Evolutionary conservation across 140 eudicot genomes (phyloP).

Genomic region (Senecio squalidus): DNA sequence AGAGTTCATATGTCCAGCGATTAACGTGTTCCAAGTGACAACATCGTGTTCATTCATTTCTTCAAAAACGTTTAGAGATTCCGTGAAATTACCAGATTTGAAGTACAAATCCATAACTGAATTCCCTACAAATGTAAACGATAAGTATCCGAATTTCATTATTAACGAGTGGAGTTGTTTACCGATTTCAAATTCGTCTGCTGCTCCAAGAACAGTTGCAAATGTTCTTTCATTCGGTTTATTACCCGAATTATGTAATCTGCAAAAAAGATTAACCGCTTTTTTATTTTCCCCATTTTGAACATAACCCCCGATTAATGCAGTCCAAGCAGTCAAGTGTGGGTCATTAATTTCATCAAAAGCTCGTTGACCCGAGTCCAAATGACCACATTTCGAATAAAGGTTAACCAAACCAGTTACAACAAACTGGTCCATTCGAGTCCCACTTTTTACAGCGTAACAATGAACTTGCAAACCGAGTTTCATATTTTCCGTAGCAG

Average conservation of each 20-base stretch:
- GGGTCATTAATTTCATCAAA: slow-evolving; percentile 42
- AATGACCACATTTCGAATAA: slow-evolving; percentile 52
- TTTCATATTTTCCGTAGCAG: slow-evolving; percentile 28
- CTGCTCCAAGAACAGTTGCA: slow-evolving; percentile 56
- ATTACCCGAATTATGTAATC: slow-evolving; percentile 32
- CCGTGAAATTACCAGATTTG: slow-evolving; percentile 32
- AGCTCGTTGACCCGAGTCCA: slow-evolving; percentile 39
- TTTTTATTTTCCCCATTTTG: slow-evolving; percentile 38
- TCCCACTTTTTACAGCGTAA: slow-evolving; percentile 41
- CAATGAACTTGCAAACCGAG: slow-evolving; percentile 62
- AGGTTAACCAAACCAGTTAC: slow-evolving; percentile 60
- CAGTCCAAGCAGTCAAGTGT: slow-evolving; percentile 69
- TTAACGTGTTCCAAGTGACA: slow-evolving; percentile 61
- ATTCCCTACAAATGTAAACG: slow-evolving; percentile 50
- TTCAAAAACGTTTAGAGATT: slow-evolving; percentile 33
- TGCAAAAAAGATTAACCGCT: slow-evolving; percentile 40
- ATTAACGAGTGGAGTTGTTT: slow-evolving; percentile 55
- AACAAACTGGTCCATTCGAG: slow-evolving; percentile 54
- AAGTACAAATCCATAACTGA: slow-evolving; percentile 60
- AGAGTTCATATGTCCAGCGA: slow-evolving; percentile 44
- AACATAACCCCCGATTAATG: slow-evolving; percentile 62
- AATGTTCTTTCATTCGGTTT: slow-evolving; percentile 63
- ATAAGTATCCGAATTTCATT: slow-evolving; percentile 43
- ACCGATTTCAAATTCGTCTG: slow-evolving; percentile 31
- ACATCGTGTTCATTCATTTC: slow-evolving; percentile 51